These are phyloP conservation scores for Capronia americana DNA, from an alignment of 2,329 filamentous ascomycete species.

Conservation along the genomic window DNA sequence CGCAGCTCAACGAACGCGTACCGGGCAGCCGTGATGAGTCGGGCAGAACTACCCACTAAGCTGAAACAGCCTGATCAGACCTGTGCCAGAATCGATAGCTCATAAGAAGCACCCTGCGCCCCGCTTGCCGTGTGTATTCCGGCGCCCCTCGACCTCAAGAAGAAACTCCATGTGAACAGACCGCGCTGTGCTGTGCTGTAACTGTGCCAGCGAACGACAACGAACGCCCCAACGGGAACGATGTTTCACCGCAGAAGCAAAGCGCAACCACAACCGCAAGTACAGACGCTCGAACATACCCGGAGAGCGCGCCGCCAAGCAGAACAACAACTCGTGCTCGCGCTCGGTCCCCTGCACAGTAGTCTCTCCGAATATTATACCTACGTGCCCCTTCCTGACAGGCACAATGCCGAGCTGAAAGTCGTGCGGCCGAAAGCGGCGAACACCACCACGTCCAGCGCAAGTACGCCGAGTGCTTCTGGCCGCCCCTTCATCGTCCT, in stretches of 20 bases:
- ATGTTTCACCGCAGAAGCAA: conserved; percentile 7
- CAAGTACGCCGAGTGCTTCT: neutral
- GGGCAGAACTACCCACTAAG: neutral
- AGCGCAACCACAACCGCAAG: neutral
- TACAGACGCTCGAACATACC: conserved; percentile 3
- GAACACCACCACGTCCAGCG: neutral
- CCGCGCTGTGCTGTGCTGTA: neutral
- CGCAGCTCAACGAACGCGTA: too few relatives aligned
- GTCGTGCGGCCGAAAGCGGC: conserved; percentile 3
- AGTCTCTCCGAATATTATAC: conserved; percentile 14
- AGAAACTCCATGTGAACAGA: too few relatives aligned
- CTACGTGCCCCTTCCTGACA: conserved; percentile 12
- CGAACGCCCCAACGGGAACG: too few relatives aligned
- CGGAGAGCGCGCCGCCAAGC: conserved; percentile 11
- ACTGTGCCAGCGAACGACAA: neutral
- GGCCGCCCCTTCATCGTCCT: conserved; percentile 13
- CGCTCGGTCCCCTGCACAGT: conserved; percentile 12
- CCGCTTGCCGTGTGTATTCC: too few relatives aligned
- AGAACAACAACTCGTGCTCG: conserved; percentile 7
- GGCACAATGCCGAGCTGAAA: conserved; percentile 13
- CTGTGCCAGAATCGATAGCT: too few relatives aligned
- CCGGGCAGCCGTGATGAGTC: neutral
- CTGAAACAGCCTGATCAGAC: neutral
- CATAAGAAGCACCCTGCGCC: too few relatives aligned
- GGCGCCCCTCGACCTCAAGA: too few relatives aligned